These are phyloP conservation scores for Melanogaster broomeanus DNA, from an alignment of 768 basidiomycete genomes.

Conservation along the genomic window DNA sequence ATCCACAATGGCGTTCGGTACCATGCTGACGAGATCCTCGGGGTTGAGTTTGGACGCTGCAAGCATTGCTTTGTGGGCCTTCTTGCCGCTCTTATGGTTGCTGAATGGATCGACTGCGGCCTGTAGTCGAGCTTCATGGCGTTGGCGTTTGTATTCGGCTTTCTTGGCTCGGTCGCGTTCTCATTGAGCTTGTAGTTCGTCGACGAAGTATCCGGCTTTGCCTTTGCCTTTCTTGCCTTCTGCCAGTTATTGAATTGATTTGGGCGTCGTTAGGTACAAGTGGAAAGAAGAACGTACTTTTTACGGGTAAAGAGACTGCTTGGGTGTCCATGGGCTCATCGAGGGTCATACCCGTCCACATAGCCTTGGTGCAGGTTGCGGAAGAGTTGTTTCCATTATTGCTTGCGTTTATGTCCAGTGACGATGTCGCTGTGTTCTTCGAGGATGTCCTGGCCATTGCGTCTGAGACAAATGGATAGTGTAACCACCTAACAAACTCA, in stretches of 20 bases:
- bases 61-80: slow-evolving; percentile 67
- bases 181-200: slow-evolving; percentile 70
- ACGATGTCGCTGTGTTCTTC: slow-evolving; percentile 59
- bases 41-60: slow-evolving; percentile 54
- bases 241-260: background rate
- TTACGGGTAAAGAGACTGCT: slow-evolving; percentile 20
- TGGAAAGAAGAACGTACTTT: slow-evolving; percentile 43
- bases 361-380: slow-evolving; percentile 58
- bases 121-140: slow-evolving; percentile 55
- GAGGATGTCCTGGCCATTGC: slow-evolving; percentile 61
- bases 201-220: slow-evolving; percentile 38
- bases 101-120: slow-evolving; percentile 64
- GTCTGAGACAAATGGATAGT: background rate
- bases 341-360: slow-evolving; percentile 43
- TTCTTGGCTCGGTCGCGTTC: slow-evolving; percentile 82
- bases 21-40: slow-evolving; percentile 27
- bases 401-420: slow-evolving; percentile 44
- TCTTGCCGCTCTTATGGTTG: slow-evolving; percentile 65
- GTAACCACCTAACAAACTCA: slow-evolving; percentile 28
- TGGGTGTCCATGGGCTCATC: slow-evolving; percentile 28
- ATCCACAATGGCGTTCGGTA: slow-evolving; percentile 56
- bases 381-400: slow-evolving; percentile 59
- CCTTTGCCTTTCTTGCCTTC: slow-evolving; percentile 35
- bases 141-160: slow-evolving; percentile 68
- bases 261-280: background rate